phyloP scores from a whole-genome alignment of 768 basidiomycete species.

The Termitomyces sp. region DNA sequence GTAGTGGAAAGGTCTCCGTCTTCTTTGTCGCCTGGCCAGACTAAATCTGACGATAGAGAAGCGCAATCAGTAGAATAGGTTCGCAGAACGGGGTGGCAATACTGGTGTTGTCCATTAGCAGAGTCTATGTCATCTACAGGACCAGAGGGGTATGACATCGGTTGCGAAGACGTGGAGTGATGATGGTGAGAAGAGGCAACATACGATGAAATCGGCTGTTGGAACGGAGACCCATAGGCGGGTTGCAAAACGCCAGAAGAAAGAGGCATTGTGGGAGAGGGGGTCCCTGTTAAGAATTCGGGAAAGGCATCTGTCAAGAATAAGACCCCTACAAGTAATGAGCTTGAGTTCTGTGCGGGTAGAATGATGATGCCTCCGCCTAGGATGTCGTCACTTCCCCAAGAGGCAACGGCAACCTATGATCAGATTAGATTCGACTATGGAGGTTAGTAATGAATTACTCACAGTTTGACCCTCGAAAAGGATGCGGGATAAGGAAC shows the following conservation, averaged over 20 bases:
- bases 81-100: conserved; percentile 28
- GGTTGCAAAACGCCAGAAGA: conserved; percentile 22
- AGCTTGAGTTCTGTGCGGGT: conserved; percentile 45
- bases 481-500: conserved; percentile 45
- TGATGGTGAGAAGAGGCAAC: conserved; percentile 26
- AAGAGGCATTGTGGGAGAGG: conserved; percentile 24
- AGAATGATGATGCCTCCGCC: conserved; percentile 50
- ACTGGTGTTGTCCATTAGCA: conserved; percentile 25
- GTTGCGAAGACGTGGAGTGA: conserved; percentile 30
- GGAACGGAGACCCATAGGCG: conserved; percentile 22
- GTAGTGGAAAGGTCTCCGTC: conserved; percentile 15
- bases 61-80: conserved; percentile 11
- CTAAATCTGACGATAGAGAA: conserved; percentile 6
- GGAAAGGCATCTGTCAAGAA: conserved; percentile 44
- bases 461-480: conserved; percentile 49
- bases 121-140: conserved; percentile 26
- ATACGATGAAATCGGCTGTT: conserved; percentile 27
- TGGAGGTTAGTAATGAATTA: conserved; percentile 4
- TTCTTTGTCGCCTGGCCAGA: conserved; percentile 22
- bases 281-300: conserved; percentile 30
- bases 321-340: conserved; percentile 45
- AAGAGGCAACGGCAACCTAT: conserved; percentile 47
- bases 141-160: conserved; percentile 25
- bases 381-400: conserved; percentile 38
- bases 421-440: conserved; percentile 3